Evolutionary conservation across 2,329 filamentous ascomycete genomes (phyloP), one percentile per base, ranked within the genome.

Genomic region (Aschersonia sp.): DNA sequence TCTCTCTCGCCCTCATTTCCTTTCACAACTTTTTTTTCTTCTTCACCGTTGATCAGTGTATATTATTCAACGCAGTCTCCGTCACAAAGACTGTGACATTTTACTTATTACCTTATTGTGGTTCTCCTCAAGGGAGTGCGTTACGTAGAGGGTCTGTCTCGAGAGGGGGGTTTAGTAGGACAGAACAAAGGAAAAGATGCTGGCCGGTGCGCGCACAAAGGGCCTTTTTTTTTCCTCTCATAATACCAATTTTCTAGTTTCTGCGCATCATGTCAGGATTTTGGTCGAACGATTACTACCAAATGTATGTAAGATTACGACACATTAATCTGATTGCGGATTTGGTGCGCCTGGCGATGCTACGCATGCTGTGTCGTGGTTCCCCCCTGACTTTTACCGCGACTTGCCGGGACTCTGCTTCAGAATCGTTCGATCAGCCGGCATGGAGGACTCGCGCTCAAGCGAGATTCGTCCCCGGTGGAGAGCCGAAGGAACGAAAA

Each of bases 61-160:
- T 45, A 60, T 56, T 60, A 47, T 54, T 57, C 54, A 53, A 45
- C 41, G 47, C 52, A 55, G 56, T 56, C 56, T 61, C 51, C 53
- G 55, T 44, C 54, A 53, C 51, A 50, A 54, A 56, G 56, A 54
- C 58, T 57, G 56, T 46, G 43, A 32, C 22, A 31, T 37, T 41
- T 39, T 22, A 22, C 22, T 22, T 22, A 22, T 22, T 4, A 22
- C 22, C 22, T 22, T 22, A 22, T 22, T 22, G 22, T 22, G 22
- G 22, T 22, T 22, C 22, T 22, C 22, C 22, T 4, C 22, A 22
- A 22, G 22, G 22, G 22, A 22, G 22, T 22, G 22, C 22, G 22
- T 22, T 22, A 22, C 22, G 2, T 22, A 22, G 22, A 22, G 22
- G 22, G 22, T 22, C 22, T 22, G 22, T 22, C 22, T 22, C 22